Conservation (phyloP, 495 filamentous ascomycete genomes). For the Neurospora sublineolata region DNA sequence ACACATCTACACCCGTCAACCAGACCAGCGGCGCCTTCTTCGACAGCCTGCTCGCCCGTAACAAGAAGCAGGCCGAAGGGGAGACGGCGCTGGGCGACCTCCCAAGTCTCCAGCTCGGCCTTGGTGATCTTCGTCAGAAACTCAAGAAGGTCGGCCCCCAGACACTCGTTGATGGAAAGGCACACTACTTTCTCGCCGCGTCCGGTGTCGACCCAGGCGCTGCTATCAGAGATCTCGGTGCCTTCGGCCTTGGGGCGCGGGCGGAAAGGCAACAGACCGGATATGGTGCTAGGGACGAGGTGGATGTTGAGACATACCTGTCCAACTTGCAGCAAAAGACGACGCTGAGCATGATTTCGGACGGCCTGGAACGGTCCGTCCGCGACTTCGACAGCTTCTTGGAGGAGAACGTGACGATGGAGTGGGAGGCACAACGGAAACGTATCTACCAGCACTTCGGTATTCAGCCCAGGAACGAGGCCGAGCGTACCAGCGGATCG, state of each 20-base stretch:
- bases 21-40: conserved; percentile 56
- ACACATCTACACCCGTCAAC: conserved; percentile 1
- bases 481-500: conserved; percentile 40
- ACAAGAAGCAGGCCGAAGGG: conserved; percentile 49
- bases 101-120: conserved; percentile 65
- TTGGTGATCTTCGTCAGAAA: conserved; percentile 77
- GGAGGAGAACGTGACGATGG: conserved; percentile 85
- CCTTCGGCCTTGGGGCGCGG: conserved; percentile 32
- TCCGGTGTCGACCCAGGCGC: conserved; percentile 75
- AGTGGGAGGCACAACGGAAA: conserved; percentile 88
- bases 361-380: conserved; percentile 74
- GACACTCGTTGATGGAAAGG: conserved; percentile 49
- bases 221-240: conserved; percentile 65
- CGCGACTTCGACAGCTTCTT: conserved; percentile 86
- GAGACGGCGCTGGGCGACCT: conserved; percentile 44
- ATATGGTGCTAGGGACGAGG: conserved; percentile 32
- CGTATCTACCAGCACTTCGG: conserved; percentile 95
- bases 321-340: conserved; percentile 78
- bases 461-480: conserved; percentile 53
- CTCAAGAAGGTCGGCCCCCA: conserved; percentile 63
- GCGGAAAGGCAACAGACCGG: conserved; percentile 19
- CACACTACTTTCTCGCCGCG: conserved; percentile 78
- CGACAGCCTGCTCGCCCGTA: conserved; percentile 73
- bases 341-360: conserved; percentile 78
- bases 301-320: conserved; percentile 74